Conservation (phyloP, 495 filamentous ascomycete species). For the Glarea lozoyensis region DNA sequence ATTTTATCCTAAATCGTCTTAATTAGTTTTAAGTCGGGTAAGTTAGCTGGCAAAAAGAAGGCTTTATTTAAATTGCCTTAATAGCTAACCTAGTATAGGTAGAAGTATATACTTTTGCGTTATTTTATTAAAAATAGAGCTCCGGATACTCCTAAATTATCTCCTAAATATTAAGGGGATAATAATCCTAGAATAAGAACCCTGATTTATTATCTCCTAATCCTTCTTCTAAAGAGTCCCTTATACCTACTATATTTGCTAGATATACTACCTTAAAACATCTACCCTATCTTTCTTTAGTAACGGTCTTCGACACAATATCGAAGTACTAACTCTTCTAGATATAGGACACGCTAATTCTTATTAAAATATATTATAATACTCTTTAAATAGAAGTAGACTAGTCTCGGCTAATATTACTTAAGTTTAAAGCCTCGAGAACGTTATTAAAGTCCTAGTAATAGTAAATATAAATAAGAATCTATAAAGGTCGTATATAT, state of each 20-base stretch:
- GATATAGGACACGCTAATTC: too few relatives aligned
- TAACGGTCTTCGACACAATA: too few relatives aligned
- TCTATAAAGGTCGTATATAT: neutral
- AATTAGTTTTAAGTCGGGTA: slow-evolving; percentile 1
- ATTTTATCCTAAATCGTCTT: slow-evolving; percentile 5
- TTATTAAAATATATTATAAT: neutral
- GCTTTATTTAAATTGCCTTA: too few relatives aligned
- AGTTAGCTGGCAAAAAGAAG: slow-evolving; percentile 1
- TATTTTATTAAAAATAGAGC: too few relatives aligned
- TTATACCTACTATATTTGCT: neutral
- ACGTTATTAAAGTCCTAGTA: too few relatives aligned
- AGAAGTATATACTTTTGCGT: too few relatives aligned
- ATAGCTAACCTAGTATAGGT: too few relatives aligned
- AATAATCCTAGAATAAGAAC: neutral
- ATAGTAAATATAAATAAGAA: too few relatives aligned
- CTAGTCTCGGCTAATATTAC: neutral
- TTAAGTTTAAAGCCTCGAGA: too few relatives aligned
- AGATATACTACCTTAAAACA: neutral
- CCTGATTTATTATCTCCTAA: neutral
- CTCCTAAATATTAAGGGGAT: too few relatives aligned
- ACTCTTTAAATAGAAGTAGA: neutral
- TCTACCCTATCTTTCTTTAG: neutral
- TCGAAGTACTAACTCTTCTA: too few relatives aligned
- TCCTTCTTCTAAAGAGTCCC: neutral
- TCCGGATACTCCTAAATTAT: too few relatives aligned